These are phyloP conservation scores for Beauveria caledonica DNA, from an alignment of 2,329 filamentous ascomycete genomes.

Conservation along the genomic window DNA sequence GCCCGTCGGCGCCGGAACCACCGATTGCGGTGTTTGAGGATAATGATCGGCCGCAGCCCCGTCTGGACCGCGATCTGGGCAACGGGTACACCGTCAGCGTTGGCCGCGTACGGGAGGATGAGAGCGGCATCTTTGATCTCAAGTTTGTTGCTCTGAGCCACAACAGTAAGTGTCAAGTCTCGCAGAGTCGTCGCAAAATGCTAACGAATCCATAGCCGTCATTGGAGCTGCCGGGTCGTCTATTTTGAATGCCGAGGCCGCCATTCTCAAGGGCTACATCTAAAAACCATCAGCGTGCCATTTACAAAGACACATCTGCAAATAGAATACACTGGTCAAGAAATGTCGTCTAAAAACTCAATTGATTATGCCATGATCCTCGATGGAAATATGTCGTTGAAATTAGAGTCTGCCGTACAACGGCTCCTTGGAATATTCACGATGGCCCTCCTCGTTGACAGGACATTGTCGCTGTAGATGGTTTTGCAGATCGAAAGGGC, in stretches of 20 bases:
- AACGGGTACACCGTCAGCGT: constrained; percentile 87
- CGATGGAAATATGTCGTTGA: not conserved
- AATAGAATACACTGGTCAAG: not conserved
- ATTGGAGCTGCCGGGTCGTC: constrained; percentile 95
- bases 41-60: constrained; percentile 80
- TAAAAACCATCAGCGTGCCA: constrained; percentile 27
- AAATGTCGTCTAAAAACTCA: not conserved
- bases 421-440: too few species aligned
- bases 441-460: too few species aligned
- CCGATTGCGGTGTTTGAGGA: constrained; percentile 88
- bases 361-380: not conserved
- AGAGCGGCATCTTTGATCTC: constrained; percentile 84
- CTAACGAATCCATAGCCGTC: constrained; percentile 49
- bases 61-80: constrained; percentile 78
- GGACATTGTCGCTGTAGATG: too few species aligned
- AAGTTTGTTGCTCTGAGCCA: constrained; percentile 93
- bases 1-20: constrained; percentile 73
- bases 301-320: not conserved
- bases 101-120: constrained; percentile 76
- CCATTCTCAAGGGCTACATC: constrained; percentile 79
- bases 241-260: constrained; percentile 89
- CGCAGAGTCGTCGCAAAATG: not conserved
- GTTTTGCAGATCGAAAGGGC: too few species aligned
- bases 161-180: constrained; percentile 41
- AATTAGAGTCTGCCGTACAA: too few species aligned